Percentiles rank a stretch among this genome's conserved stretches.
phyloP scores from a whole-genome alignment of 169 alveolate genomes.

The Eimeria falciformis region DNA sequence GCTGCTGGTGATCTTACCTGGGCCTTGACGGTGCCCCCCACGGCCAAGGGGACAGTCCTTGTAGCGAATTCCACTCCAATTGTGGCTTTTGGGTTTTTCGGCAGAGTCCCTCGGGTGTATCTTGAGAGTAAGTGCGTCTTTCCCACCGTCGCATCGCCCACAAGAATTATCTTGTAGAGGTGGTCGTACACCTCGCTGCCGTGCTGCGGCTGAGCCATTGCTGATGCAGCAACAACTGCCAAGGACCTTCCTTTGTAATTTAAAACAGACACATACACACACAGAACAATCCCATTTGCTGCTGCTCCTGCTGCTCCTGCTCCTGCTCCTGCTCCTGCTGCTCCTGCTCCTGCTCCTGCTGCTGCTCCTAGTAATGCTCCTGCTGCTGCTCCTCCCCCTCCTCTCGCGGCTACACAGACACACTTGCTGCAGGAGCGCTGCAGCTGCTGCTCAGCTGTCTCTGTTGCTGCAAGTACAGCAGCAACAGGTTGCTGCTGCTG shows the following conservation, averaged over 20 bases:
- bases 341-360: not conserved
- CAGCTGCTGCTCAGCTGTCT: too few relatives aligned
- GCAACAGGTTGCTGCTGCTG: constrained; percentile 7
- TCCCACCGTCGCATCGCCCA: constrained; percentile 16
- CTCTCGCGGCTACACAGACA: too few relatives aligned
- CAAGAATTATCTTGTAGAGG: not conserved
- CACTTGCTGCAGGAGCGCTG: too few relatives aligned
- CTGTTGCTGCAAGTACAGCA: too few relatives aligned
- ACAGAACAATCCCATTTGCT: too few relatives aligned
- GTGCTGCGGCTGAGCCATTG: constrained; percentile 2
- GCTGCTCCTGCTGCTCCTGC: constrained; percentile 35
- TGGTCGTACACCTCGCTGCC: constrained; percentile 19
- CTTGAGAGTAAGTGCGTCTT: not conserved
- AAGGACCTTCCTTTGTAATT: not conserved
- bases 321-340: not conserved
- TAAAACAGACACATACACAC: too few relatives aligned
- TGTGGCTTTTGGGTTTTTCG: not conserved
- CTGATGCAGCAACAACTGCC: not conserved
- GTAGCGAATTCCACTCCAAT: constrained; percentile 2
- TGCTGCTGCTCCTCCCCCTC: constrained; percentile 3
- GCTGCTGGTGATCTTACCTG: constrained; percentile 89
- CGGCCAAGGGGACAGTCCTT: constrained; percentile 80
- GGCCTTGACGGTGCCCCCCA: constrained; percentile 97
- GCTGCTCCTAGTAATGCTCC: not conserved
- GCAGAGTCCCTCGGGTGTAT: not conserved